Percentiles rank a stretch among this genome's conserved stretches.
phyloP scores from a whole-genome alignment of 495 filamentous ascomycete species.

The Pseudotulostoma volvatum region DNA sequence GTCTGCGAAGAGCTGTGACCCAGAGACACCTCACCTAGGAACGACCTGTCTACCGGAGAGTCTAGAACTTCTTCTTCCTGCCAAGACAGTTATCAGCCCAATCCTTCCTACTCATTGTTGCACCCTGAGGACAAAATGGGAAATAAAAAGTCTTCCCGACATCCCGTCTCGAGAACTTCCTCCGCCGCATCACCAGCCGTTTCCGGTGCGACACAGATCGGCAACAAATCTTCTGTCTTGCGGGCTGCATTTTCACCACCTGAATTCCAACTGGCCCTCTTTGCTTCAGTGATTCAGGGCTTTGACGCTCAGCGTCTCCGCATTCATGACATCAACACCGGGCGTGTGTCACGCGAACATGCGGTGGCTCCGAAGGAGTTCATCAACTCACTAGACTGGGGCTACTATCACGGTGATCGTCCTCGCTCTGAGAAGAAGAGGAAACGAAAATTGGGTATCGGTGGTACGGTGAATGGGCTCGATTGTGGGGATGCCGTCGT shows the following conservation, averaged over 20 bases:
- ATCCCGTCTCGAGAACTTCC: slow-evolving; percentile 28
- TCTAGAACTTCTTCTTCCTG: no score
- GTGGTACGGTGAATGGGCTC: slow-evolving; percentile 22
- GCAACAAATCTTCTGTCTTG: slow-evolving; percentile 33
- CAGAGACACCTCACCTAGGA: no score
- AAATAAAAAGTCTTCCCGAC: slow-evolving; percentile 34
- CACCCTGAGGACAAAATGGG: no score
- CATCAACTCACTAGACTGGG: slow-evolving; percentile 43
- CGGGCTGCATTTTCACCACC: slow-evolving; percentile 39
- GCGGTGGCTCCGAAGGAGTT: slow-evolving; percentile 31
- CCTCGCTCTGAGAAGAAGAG: slow-evolving; percentile 38
- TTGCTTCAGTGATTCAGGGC: slow-evolving; percentile 43
- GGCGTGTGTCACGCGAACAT: slow-evolving; percentile 41
- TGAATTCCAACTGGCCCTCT: slow-evolving; percentile 38
- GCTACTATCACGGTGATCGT: slow-evolving; percentile 25
- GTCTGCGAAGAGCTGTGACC: no score
- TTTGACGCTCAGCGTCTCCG: slow-evolving; percentile 42
- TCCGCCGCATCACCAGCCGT: slow-evolving; percentile 30
- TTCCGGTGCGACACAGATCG: slow-evolving; percentile 18
- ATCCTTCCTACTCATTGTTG: no score
- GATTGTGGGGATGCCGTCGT: slow-evolving; percentile 30
- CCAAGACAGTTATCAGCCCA: no score
- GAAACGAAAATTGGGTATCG: slow-evolving; percentile 33
- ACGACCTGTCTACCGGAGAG: no score
- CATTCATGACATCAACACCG: slow-evolving; percentile 42